Evolutionary conservation across 768 basidiomycete genomes (phyloP), one percentile per base, ranked within the genome.

Genomic region (Piloderma croceum): DNA sequence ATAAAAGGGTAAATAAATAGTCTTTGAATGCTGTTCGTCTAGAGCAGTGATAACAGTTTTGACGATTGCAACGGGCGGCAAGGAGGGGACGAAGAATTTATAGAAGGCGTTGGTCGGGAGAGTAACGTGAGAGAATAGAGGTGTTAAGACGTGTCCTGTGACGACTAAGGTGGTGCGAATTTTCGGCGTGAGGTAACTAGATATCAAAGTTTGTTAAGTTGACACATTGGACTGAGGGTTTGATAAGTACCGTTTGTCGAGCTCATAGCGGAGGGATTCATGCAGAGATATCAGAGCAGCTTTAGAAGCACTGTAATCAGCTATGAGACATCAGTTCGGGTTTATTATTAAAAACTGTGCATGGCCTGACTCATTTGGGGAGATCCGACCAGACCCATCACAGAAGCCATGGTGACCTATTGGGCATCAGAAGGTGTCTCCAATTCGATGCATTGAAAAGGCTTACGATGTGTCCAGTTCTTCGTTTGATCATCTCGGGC

Each of bases 241-340:
- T 25, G 25, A 35, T 36, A 41, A 25, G 38, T 59, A 86, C 83
- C 72, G 67, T 32, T 83, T 78, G 58, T 92, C 85, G 13, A 98
- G 77, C 59, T 99, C 94, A 50, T 81, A 86, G 38, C 90, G 76
- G 38, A 99, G 71, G 11, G 86, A 82, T 48, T 92, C 86, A 50
- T 94, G 81, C 33, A 97, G 61, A 23, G 76, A 76, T 12, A 87
- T 67, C 17, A 86, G 56, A n/a, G 93, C 92, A 9, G 91, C 88
- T 66, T 99, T 99, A 19, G 90, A 90, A 7, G 91, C 90, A 58
- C 73, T 74, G 59, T 99, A 98, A 63, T 94, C 90, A 53, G 81
- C 88, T 90, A 41, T 17, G 24, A 25, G 44, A 23, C 27, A 51
- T 33, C 22, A 24, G 44, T 6, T 31, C 35, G 19, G 25, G 7